Conservation (phyloP, 164 flowering plant genomes). For the Pachysandra terminalis region DNA sequence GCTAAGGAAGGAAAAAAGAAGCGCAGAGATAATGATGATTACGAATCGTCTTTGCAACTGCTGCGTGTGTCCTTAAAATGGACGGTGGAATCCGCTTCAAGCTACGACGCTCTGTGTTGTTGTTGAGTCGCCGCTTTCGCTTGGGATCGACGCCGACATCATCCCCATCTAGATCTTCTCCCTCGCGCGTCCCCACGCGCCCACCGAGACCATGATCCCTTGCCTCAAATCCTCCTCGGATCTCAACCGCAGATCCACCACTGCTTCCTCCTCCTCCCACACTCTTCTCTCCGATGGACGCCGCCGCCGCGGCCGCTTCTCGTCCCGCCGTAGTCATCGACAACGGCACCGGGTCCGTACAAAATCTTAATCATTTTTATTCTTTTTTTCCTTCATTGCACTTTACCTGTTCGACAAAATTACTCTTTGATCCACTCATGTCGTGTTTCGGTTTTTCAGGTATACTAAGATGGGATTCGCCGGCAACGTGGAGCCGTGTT, state of each 20-base stretch:
- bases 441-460: constrained; percentile 37
- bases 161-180: constrained; percentile 5
- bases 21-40: constrained; percentile 1
- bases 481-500: constrained; percentile 87
- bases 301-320: constrained; percentile 61
- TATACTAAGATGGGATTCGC: constrained; percentile 96
- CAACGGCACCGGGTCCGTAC: constrained; percentile 81
- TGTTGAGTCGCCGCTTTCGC: constrained; percentile 46
- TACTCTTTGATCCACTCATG: background rate
- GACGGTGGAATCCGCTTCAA: constrained; percentile 19
- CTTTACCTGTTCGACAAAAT: constrained; percentile 26
- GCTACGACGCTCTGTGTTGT: constrained; percentile 9
- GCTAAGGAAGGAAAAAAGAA: background rate
- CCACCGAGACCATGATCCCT: constrained; percentile 22
- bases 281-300: constrained; percentile 47
- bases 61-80: constrained; percentile 26
- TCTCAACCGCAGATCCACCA: constrained; percentile 61
- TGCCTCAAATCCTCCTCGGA: constrained; percentile 27
- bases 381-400: background rate
- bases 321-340: constrained; percentile 98
- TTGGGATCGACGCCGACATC: constrained; percentile 29
- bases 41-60: background rate
- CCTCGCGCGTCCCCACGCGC: constrained; percentile 6
- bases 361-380: too few relatives aligned
- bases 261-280: too few relatives aligned